A percentile compares a stretch with the other conserved stretches of the same genome.
phyloP scores from a whole-genome alignment of 2,329 filamentous ascomycete species.

The Pseudogymnoascus sp. region DNA sequence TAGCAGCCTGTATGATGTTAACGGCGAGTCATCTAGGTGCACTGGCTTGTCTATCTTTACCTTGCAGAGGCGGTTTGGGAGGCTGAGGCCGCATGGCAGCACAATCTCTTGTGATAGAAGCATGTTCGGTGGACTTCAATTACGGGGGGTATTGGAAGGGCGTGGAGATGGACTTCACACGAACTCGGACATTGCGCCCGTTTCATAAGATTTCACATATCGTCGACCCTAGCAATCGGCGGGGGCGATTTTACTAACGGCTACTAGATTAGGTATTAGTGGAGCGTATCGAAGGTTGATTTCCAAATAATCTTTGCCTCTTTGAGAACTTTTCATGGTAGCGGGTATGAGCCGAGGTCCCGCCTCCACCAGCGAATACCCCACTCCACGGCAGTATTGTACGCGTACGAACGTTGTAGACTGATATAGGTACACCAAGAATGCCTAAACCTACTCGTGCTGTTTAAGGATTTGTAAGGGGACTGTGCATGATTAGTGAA shows the following conservation, averaged over 20 bases:
- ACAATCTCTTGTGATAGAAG: background rate
- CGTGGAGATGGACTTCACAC: background rate
- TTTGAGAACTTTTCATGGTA: background rate
- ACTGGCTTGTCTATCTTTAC: conserved; percentile 13
- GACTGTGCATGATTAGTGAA: no score
- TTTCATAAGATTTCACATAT: background rate
- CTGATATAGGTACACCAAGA: no score
- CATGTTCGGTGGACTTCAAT: background rate
- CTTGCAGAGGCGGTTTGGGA: conserved; percentile 48
- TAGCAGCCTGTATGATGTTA: conserved; percentile 36
- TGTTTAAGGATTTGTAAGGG: no score
- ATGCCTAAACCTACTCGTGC: no score
- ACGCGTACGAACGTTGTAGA: no score
- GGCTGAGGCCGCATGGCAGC: conserved; percentile 46
- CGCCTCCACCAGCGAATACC: background rate
- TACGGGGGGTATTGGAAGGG: background rate
- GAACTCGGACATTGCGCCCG: background rate
- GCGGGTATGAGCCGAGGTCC: background rate
- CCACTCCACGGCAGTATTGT: no score
- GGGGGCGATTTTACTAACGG: background rate
- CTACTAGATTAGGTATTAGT: background rate
- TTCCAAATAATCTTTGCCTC: background rate
- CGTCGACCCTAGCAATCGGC: background rate
- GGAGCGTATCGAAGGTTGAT: conserved; percentile 2
- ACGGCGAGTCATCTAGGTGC: background rate